These are phyloP conservation scores for Hamigera avellanea DNA, from an alignment of 495 filamentous ascomycete species.

Conservation along the genomic window DNA sequence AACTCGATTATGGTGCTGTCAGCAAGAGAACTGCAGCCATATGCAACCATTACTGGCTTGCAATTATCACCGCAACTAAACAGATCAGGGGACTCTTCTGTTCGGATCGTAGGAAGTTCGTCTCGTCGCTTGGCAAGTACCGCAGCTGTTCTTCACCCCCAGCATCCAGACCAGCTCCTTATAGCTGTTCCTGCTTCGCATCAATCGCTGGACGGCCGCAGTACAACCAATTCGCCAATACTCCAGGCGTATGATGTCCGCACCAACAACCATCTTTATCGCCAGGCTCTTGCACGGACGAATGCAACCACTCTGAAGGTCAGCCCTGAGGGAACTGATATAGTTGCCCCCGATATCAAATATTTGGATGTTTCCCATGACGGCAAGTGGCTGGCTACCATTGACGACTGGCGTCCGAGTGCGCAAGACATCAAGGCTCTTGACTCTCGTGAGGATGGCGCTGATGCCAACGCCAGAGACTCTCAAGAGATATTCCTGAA, in stretches of 20 bases:
- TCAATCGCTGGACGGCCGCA: slow-evolving; percentile 17
- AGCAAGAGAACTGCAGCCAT: slow-evolving; percentile 73
- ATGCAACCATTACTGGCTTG: slow-evolving; percentile 69
- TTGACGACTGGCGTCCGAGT: slow-evolving; percentile 80
- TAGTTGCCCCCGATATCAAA: slow-evolving; percentile 64
- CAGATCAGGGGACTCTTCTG: neutral
- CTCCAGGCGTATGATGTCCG: slow-evolving; percentile 78
- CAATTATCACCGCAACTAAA: slow-evolving; percentile 35
- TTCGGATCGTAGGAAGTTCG: neutral
- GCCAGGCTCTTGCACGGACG: slow-evolving; percentile 79
- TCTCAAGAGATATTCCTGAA: slow-evolving; percentile 68
- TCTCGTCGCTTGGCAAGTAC: slow-evolving; percentile 1
- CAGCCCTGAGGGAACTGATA: slow-evolving; percentile 51
- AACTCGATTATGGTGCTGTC: slow-evolving; percentile 84
- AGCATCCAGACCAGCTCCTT: slow-evolving; percentile 44
- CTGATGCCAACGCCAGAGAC: slow-evolving; percentile 27
- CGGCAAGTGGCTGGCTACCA: slow-evolving; percentile 82
- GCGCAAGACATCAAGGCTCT: slow-evolving; percentile 46
- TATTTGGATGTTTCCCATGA: slow-evolving; percentile 62
- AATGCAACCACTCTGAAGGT: slow-evolving; percentile 72
- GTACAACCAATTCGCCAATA: slow-evolving; percentile 34
- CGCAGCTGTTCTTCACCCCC: slow-evolving; percentile 42
- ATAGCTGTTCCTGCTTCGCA: slow-evolving; percentile 45
- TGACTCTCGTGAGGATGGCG: slow-evolving; percentile 26
- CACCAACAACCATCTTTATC: slow-evolving; percentile 57